These are phyloP conservation scores for Zelopaecilomyces penicillatus DNA, from an alignment of 2,329 filamentous ascomycete genomes.

Conservation along the genomic window DNA sequence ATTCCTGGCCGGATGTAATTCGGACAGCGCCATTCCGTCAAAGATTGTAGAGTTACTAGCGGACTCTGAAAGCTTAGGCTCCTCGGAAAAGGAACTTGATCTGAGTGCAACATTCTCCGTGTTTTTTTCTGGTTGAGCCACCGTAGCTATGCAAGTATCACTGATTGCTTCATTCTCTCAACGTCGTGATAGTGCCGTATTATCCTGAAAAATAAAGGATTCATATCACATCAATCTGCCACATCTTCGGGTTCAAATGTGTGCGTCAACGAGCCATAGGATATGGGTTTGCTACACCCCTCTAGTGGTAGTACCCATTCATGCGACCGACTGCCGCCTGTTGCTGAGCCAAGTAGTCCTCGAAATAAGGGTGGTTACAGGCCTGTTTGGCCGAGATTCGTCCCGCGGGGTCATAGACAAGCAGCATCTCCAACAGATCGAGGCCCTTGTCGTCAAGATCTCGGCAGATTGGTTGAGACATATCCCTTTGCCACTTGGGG, in stretches of 20 bases:
- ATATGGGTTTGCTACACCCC: constrained; percentile 14
- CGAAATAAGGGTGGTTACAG: constrained; percentile 76
- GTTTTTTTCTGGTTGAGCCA: not conserved
- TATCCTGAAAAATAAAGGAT: constrained; percentile 15
- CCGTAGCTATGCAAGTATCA: constrained; percentile 1
- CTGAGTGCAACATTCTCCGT: too few relatives aligned
- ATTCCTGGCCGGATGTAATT: too few relatives aligned
- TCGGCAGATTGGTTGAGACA: constrained; percentile 56
- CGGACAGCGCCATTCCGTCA: too few relatives aligned
- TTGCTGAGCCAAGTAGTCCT: constrained; percentile 27
- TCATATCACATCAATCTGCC: not conserved
- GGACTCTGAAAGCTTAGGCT: too few relatives aligned
- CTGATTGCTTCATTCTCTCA: not conserved
- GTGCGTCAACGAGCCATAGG: constrained; percentile 13
- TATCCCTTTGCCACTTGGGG: constrained; percentile 78
- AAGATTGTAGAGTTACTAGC: too few relatives aligned
- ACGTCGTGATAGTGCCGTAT: constrained; percentile 3
- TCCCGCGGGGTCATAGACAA: constrained; percentile 79
- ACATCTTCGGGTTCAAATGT: not conserved
- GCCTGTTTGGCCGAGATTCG: constrained; percentile 86
- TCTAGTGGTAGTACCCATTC: constrained; percentile 31
- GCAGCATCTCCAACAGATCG: constrained; percentile 59
- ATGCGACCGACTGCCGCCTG: constrained; percentile 18
- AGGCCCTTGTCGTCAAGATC: constrained; percentile 65
- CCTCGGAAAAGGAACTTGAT: too few relatives aligned